Conservation (phyloP, 2,329 filamentous ascomycete species). For the Aspergillus caelatus region DNA sequence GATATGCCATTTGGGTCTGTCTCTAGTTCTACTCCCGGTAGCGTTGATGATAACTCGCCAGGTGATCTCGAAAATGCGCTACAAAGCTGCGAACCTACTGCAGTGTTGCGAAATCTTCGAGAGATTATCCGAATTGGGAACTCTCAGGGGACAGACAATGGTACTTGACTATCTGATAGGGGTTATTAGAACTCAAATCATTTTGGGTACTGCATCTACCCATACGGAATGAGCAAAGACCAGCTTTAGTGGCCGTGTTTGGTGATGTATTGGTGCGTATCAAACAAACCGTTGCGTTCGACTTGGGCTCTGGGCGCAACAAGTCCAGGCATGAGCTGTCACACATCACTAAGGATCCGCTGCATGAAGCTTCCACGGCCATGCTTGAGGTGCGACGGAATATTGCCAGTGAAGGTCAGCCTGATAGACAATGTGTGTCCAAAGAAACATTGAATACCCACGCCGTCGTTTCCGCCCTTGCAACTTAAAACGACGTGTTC, state of each 20-base stretch:
- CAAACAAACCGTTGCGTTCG: not conserved
- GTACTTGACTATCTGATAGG: not conserved
- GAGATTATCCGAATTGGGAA: constrained; percentile 9
- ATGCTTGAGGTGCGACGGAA: not conserved
- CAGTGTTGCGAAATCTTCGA: constrained; percentile 9
- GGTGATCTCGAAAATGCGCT: not conserved
- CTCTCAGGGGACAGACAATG: not conserved
- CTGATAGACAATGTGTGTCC: not conserved
- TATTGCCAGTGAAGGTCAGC: not conserved
- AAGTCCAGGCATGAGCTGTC: not conserved
- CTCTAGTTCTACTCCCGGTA: not conserved
- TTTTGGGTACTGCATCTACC: not conserved
- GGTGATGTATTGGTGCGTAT: not conserved
- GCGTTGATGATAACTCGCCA: not conserved
- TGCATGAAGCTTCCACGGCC: not conserved
- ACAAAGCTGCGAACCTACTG: constrained; percentile 6
- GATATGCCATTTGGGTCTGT: not conserved
- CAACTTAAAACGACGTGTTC: not conserved
- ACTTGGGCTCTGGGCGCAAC: not conserved
- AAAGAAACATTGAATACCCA: not conserved
- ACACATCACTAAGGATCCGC: not conserved
- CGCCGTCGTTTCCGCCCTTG: no score
- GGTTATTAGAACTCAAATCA: not conserved
- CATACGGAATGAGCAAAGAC: not conserved
- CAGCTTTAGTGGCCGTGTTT: no score